A percentile compares a stretch with the other conserved stretches of the same genome.
Evolutionary conservation across 2,329 filamentous ascomycete species (phyloP).

Genomic region (Cercospora berteroae): DNA sequence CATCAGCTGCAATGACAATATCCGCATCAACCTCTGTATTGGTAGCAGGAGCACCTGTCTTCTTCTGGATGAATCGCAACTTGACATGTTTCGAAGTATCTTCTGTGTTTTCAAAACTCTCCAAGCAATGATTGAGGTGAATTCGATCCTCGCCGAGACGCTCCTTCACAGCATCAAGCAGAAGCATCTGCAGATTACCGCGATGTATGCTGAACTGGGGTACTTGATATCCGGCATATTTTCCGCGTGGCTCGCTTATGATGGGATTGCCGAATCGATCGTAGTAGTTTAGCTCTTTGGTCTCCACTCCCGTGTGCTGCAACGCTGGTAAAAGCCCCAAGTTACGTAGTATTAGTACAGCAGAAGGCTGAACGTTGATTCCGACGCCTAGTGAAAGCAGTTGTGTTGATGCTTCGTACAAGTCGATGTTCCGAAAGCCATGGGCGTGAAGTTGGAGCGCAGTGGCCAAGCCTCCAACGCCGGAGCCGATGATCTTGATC

Average conservation of each 20-base stretch:
- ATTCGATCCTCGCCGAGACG: conserved; percentile 42
- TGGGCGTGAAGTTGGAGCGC: conserved; percentile 55
- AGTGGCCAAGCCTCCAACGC: conserved; percentile 54
- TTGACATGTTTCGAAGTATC: conserved; percentile 22
- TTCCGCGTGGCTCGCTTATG: conserved; percentile 44
- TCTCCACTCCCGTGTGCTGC: conserved; percentile 44
- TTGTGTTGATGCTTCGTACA: conserved; percentile 45
- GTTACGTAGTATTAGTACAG: conserved; percentile 47
- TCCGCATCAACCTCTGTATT: conserved; percentile 37
- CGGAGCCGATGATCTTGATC: conserved; percentile 51
- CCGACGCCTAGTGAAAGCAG: conserved; percentile 47
- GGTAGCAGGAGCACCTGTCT: conserved; percentile 28
- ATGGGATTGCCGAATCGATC: conserved; percentile 47
- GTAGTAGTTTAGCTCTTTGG: conserved; percentile 48
- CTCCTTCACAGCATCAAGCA: conserved; percentile 45
- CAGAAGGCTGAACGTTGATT: conserved; percentile 50
- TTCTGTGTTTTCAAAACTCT: conserved; percentile 39
- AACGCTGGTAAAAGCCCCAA: conserved; percentile 45
- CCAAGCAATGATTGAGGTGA: conserved; percentile 43
- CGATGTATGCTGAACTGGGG: conserved; percentile 49
- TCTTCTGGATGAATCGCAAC: conserved; percentile 17
- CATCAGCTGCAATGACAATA: conserved; percentile 45
- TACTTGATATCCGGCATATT: conserved; percentile 44
- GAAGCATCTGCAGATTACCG: conserved; percentile 48
- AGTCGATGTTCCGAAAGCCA: conserved; percentile 49